A percentile compares a stretch with the other conserved stretches of the same genome.
Evolutionary conservation across 176 grass and related monocot genomes (phyloP).

Genomic region (Panicum miliaceum): DNA sequence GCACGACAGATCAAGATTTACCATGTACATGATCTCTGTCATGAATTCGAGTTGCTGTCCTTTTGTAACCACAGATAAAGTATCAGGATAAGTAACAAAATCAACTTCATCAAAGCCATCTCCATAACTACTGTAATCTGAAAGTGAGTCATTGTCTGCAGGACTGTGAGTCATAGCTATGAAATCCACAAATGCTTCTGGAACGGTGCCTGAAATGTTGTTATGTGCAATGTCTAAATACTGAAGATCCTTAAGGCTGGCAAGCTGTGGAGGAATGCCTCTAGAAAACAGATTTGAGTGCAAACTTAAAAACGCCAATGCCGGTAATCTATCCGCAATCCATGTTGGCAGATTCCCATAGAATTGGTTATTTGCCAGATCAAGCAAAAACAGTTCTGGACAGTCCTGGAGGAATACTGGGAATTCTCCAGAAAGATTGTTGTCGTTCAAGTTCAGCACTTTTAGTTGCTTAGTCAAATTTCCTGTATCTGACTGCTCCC

Average conservation of each 20-base stretch:
- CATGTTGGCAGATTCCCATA: not conserved
- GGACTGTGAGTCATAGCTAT: not conserved
- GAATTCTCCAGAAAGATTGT: not conserved
- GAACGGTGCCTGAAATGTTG: conserved; percentile 41
- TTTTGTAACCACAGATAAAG: not conserved
- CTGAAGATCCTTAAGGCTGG: conserved; percentile 33
- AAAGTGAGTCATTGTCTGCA: not conserved
- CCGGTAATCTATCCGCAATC: conserved; percentile 10
- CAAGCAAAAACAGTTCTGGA: not conserved
- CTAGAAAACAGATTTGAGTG: conserved; percentile 45
- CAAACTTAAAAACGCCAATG: conserved; percentile 28
- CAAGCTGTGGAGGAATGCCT: conserved; percentile 36
- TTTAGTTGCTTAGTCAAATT: not conserved
- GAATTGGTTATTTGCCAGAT: not conserved
- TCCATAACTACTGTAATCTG: too few species aligned
- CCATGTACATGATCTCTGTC: conserved; percentile 3
- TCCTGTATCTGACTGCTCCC: not conserved
- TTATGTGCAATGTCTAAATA: conserved; percentile 49
- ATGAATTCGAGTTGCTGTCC: conserved; percentile 4
- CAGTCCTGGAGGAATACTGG: not conserved
- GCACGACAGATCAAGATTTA: conserved; percentile 37
- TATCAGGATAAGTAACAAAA: not conserved
- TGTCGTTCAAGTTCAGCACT: not conserved
- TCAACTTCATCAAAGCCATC: fast-evolving
- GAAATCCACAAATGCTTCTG: conserved; percentile 18